Conservation (phyloP, 2,329 filamentous ascomycete genomes). For the Parastagonospora avenae region DNA sequence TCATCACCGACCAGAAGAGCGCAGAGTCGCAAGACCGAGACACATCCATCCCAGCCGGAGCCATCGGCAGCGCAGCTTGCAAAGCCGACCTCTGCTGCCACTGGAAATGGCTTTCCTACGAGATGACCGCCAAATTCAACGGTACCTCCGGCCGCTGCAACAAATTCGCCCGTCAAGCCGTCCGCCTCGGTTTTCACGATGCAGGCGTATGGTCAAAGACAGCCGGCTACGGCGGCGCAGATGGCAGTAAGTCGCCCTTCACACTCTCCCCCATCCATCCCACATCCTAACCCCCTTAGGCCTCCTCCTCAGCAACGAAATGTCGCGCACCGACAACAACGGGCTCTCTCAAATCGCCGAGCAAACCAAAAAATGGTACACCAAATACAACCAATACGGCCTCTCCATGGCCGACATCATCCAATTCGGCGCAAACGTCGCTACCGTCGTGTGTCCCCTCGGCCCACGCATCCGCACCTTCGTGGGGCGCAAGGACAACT, state of each 20-base stretch:
- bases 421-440: constrained; percentile 46
- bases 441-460: constrained; percentile 47
- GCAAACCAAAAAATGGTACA: constrained; percentile 39
- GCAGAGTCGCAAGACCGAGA: constrained; percentile 27
- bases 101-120: constrained; percentile 44
- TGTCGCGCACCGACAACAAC: constrained; percentile 35
- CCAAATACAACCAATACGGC: constrained; percentile 40
- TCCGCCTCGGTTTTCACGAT: constrained; percentile 43
- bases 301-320: constrained; percentile 37
- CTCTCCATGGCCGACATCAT: constrained; percentile 48
- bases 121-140: constrained; percentile 42
- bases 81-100: constrained; percentile 42
- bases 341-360: constrained; percentile 33
- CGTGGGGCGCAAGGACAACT: constrained; percentile 47
- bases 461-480: constrained; percentile 46
- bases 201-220: constrained; percentile 40
- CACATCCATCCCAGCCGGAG: constrained; percentile 30
- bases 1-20: constrained; percentile 32
- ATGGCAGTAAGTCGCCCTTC: constrained; percentile 27
- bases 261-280: neutral
- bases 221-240: constrained; percentile 36
- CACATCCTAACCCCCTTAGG: neutral
- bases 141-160: constrained; percentile 42
- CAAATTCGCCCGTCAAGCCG: constrained; percentile 38
- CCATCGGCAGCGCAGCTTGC: constrained; percentile 40